Percentiles rank a stretch among this genome's conserved stretches.
phyloP scores from a whole-genome alignment of 2,329 filamentous ascomycete species.

The Pseudogymnoascus sp. region DNA sequence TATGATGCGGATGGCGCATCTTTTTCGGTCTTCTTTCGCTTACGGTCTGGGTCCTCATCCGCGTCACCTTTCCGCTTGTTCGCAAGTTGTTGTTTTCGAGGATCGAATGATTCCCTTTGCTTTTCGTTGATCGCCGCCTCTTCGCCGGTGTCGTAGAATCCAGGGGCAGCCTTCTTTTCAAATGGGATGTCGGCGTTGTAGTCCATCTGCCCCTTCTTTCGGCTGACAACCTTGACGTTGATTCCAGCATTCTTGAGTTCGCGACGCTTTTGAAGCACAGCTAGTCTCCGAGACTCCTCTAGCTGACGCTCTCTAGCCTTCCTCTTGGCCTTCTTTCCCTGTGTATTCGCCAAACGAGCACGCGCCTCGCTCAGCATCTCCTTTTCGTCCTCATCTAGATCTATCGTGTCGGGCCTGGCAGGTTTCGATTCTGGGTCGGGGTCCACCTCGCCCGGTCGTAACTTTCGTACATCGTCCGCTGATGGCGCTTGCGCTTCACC shows the following conservation, averaged over 20 bases:
- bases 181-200: slow-evolving; percentile 99
- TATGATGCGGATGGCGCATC: slow-evolving; percentile 67
- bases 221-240: slow-evolving; percentile 88
- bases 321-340: slow-evolving; percentile 97
- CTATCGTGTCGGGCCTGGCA: slow-evolving; percentile 89
- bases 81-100: slow-evolving; percentile 79
- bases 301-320: slow-evolving; percentile 94
- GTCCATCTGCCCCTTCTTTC: slow-evolving; percentile 96
- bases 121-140: slow-evolving; percentile 74
- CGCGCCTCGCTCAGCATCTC: slow-evolving; percentile 98
- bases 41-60: slow-evolving; percentile 70
- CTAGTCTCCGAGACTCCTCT: slow-evolving; percentile 84
- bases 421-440: slow-evolving; percentile 97
- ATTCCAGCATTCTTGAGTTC: slow-evolving; percentile 97
- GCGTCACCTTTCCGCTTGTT: slow-evolving; percentile 90
- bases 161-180: slow-evolving; percentile 78
- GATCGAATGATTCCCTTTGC: slow-evolving; percentile 79
- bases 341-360: slow-evolving; percentile 91
- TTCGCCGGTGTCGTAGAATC: slow-evolving; percentile 88
- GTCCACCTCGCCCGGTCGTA: slow-evolving; percentile 89
- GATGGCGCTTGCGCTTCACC: slow-evolving; percentile 80
- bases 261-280: slow-evolving; percentile 84
- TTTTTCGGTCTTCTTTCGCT: slow-evolving; percentile 84
- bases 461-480: slow-evolving; percentile 80
- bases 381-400: slow-evolving; percentile 98